Percentiles rank a stretch among this genome's conserved stretches.
phyloP scores from a whole-genome alignment of 129 eudicot genomes.

The Escallonia rubra region DNA sequence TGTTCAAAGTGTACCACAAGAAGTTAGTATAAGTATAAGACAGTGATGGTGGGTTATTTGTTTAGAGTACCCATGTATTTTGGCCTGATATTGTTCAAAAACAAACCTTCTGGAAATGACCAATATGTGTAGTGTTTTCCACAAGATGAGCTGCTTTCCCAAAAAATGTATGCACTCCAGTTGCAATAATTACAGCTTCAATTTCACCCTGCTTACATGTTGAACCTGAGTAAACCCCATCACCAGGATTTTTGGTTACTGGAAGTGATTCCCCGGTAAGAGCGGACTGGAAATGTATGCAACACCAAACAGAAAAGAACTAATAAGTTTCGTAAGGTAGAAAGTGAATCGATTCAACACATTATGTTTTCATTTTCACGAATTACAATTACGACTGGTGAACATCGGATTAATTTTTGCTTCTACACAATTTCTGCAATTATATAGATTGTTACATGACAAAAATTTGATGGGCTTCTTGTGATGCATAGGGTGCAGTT shows the following conservation, averaged over 20 bases:
- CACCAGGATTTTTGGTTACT: conserved; percentile 76
- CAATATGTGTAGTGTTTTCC: conserved; percentile 82
- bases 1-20: too few species aligned
- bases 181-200: conserved; percentile 76
- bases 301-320: neutral
- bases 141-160: conserved; percentile 98
- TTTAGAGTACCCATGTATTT: too few species aligned
- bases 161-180: conserved; percentile 82
- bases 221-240: conserved; percentile 82
- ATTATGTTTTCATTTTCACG: too few species aligned
- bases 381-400: too few species aligned
- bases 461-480: too few species aligned
- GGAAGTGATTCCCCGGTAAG: conserved; percentile 93
- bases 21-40: too few species aligned
- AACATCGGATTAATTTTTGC: too few species aligned
- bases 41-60: too few species aligned
- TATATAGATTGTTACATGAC: too few species aligned
- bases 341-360: neutral
- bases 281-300: conserved; percentile 47
- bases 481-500: too few species aligned
- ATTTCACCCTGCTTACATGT: conserved; percentile 95
- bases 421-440: too few species aligned
- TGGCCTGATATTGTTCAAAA: neutral
- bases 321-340: neutral
- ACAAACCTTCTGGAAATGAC: conserved; percentile 69